Conservation (phyloP, 345 rosid genomes). For the Cochlearia excelsa region DNA sequence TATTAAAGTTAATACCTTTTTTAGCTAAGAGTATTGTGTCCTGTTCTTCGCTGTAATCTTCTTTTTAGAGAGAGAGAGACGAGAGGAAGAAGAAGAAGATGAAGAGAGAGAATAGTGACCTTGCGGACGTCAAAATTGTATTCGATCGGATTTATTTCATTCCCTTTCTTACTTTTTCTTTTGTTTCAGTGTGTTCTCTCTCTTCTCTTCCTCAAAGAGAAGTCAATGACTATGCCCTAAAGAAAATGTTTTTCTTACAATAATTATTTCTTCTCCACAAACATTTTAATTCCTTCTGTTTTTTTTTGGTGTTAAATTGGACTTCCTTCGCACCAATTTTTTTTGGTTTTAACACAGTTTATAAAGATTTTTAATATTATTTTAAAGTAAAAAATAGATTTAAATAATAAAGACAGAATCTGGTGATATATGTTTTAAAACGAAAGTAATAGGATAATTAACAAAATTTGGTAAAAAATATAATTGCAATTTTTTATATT, state of each 20-base stretch:
- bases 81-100: conserved; percentile 33
- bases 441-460: too few relatives aligned
- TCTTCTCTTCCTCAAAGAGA: conserved; percentile 35
- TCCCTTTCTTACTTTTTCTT: conserved; percentile 40
- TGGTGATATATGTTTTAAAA: too few relatives aligned
- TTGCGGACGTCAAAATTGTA: conserved; percentile 94
- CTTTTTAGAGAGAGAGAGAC: conserved; percentile 27
- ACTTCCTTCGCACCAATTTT: too few relatives aligned
- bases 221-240: conserved; percentile 47
- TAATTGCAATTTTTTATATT: too few relatives aligned
- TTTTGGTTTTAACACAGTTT: too few relatives aligned
- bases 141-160: conserved; percentile 67
- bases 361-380: too few relatives aligned
- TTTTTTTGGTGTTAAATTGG: neutral
- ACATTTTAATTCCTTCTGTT: conserved; percentile 3
- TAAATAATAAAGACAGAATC: too few relatives aligned
- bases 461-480: too few relatives aligned
- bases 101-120: conserved; percentile 47
- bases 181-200: conserved; percentile 9
- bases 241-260: conserved; percentile 2
- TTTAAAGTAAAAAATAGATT: too few relatives aligned
- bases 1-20: conserved; percentile 13
- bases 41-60: conserved; percentile 59
- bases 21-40: conserved; percentile 38
- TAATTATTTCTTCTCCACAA: neutral